phyloP scores from a whole-genome alignment of 179 eudicot species.

The Dionaea muscipula region DNA sequence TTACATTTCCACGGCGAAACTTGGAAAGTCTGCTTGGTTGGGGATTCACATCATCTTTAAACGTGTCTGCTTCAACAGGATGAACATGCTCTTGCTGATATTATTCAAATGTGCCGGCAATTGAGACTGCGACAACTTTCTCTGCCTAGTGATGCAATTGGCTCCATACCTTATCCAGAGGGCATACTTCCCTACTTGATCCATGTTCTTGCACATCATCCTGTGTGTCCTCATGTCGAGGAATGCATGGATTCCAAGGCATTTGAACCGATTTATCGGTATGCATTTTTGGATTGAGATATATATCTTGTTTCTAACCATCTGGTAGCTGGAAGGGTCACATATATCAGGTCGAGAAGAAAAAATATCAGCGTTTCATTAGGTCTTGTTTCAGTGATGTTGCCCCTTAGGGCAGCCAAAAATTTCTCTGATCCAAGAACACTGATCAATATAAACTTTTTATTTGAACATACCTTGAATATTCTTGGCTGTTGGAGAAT shows the following conservation, averaged over 20 bases:
- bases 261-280: conserved; percentile 75
- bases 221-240: conserved; percentile 57
- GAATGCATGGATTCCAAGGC: conserved; percentile 68
- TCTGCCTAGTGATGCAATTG: conserved; percentile 45
- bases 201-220: conserved; percentile 85
- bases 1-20: neutral
- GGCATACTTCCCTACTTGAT: conserved; percentile 62
- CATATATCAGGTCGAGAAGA: neutral
- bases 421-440: too few species aligned
- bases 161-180: conserved; percentile 61
- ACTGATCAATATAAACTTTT: too few species aligned
- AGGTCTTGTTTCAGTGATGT: too few species aligned
- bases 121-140: conserved; percentile 61
- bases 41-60: neutral
- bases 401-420: too few species aligned
- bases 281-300: conserved; percentile 5
- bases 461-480: too few species aligned
- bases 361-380: too few species aligned
- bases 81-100: conserved; percentile 51
- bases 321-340: neutral
- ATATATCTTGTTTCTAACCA: neutral
- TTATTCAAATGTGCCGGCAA: conserved; percentile 79
- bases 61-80: conserved; percentile 34
- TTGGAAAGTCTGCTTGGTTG: neutral
- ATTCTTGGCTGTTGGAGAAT: too few species aligned